These are phyloP conservation scores for Melastoma malabathricum DNA, from an alignment of 345 rosid genomes.

Conservation along the genomic window DNA sequence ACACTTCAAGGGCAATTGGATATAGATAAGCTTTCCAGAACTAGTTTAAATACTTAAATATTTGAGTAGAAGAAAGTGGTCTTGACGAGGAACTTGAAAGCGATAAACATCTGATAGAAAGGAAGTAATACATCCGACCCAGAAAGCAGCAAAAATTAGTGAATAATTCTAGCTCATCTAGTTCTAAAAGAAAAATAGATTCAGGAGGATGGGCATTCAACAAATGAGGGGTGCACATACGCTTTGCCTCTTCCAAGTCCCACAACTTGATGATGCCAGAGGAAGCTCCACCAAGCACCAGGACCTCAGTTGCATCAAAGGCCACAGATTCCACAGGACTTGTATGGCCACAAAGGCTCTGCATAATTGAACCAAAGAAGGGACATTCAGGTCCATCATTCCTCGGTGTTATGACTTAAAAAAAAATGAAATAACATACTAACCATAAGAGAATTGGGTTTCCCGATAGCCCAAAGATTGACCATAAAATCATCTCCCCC, in stretches of 20 bases:
- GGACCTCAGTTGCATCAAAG: slow-evolving; percentile 49
- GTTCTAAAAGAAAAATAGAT: neutral
- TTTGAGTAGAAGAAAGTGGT: slow-evolving; percentile 8
- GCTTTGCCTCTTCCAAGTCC: slow-evolving; percentile 73
- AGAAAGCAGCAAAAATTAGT: too few species aligned
- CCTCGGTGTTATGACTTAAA: too few species aligned
- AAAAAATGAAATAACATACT: slow-evolving; percentile 1
- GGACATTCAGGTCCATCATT: slow-evolving; percentile 4
- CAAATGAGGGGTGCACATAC: slow-evolving; percentile 25
- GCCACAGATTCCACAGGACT: slow-evolving; percentile 52
- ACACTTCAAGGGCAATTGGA: slow-evolving; percentile 72
- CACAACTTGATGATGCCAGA: slow-evolving; percentile 58
- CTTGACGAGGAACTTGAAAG: slow-evolving; percentile 2
- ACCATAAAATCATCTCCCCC: slow-evolving; percentile 91
- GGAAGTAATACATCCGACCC: neutral
- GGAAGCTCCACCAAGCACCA: slow-evolving; percentile 70
- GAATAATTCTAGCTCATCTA: too few species aligned
- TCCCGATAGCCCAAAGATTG: slow-evolving; percentile 91
- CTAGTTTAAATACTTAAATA: too few species aligned
- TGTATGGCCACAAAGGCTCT: slow-evolving; percentile 65
- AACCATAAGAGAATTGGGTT: slow-evolving; percentile 78
- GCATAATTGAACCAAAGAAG: slow-evolving; percentile 11
- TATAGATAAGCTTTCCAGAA: slow-evolving; percentile 1
- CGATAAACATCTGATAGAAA: neutral
- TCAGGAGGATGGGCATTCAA: slow-evolving; percentile 6